phyloP scores from a whole-genome alignment of 75 land plant genomes.

The Larix kaempferi region DNA sequence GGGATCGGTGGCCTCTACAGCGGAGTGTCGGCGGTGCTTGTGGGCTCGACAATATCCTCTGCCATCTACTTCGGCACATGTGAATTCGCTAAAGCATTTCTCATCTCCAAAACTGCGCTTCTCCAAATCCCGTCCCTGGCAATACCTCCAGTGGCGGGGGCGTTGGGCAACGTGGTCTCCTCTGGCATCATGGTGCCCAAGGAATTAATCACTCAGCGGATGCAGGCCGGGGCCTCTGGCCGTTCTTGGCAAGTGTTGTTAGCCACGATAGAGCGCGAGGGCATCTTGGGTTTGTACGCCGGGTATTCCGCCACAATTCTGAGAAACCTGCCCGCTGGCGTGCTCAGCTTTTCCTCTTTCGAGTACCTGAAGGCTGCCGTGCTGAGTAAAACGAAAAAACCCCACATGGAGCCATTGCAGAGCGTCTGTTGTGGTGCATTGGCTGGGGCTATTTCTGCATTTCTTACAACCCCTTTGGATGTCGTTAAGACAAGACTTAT shows the following conservation, averaged over 20 bases:
- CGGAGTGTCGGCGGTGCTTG: slow-evolving; percentile 80
- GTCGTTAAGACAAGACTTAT: slow-evolving; percentile 91
- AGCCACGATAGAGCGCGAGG: slow-evolving; percentile 56
- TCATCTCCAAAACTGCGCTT: slow-evolving; percentile 23
- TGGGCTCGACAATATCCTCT: slow-evolving; percentile 78
- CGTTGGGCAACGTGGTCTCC: slow-evolving; percentile 80
- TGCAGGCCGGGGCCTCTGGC: slow-evolving; percentile 76
- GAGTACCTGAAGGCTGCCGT: slow-evolving; percentile 84
- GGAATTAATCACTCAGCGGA: slow-evolving; percentile 81
- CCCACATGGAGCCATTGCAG: slow-evolving; percentile 57
- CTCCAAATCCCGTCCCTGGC: slow-evolving; percentile 35
- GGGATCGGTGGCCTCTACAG: slow-evolving; percentile 77
- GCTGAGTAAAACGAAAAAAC: slow-evolving; percentile 28
- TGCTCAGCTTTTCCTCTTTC: slow-evolving; percentile 80
- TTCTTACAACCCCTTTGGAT: slow-evolving; percentile 80
- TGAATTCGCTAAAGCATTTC: slow-evolving; percentile 74
- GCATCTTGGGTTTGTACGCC: slow-evolving; percentile 70
- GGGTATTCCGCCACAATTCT: slow-evolving; percentile 84
- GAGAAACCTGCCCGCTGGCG: slow-evolving; percentile 80
- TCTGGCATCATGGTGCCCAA: slow-evolving; percentile 90
- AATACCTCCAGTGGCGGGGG: slow-evolving; percentile 79
- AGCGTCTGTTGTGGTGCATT: slow-evolving; percentile 83
- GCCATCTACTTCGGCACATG: slow-evolving; percentile 91
- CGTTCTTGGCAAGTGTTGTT: slow-evolving; percentile 74
- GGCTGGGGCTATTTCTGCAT: slow-evolving; percentile 89